Evolutionary conservation across 192 early-diverging fungal species (phyloP).

Genomic region (Dispira simplex): DNA sequence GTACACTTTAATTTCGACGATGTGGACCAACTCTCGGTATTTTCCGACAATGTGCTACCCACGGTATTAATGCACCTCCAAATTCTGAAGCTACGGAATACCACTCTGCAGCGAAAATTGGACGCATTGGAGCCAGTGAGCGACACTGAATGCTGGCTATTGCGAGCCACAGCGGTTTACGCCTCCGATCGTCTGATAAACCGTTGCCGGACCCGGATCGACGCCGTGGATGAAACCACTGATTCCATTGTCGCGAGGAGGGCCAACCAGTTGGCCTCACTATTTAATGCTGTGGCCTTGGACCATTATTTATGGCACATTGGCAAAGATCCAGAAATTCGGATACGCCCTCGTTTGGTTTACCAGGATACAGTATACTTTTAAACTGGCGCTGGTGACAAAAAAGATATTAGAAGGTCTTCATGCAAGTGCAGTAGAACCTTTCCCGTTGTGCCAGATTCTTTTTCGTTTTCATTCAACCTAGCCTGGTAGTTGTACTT

Average conservation of each 20-base stretch:
- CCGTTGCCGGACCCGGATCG: slow-evolving; percentile 8
- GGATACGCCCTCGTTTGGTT: slow-evolving; percentile 34
- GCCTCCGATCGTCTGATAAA: slow-evolving; percentile 41
- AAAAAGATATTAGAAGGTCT: too few relatives aligned
- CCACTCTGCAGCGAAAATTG: slow-evolving; percentile 28
- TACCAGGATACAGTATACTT: slow-evolving; percentile 54
- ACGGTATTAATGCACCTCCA: slow-evolving; percentile 40
- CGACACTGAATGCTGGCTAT: slow-evolving; percentile 32
- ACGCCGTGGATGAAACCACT: slow-evolving; percentile 10
- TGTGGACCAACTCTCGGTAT: slow-evolving; percentile 45
- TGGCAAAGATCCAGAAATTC: slow-evolving; percentile 48
- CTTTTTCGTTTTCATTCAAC: too few relatives aligned
- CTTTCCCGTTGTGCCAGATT: too few relatives aligned
- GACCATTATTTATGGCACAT: slow-evolving; percentile 60
- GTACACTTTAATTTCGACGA: slow-evolving; percentile 48
- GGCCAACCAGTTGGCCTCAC: slow-evolving; percentile 20
- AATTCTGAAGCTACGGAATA: slow-evolving; percentile 24
- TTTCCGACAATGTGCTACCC: slow-evolving; percentile 63
- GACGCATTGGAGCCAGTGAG: slow-evolving; percentile 26
- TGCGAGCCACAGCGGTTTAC: slow-evolving; percentile 54
- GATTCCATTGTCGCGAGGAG: slow-evolving; percentile 17
- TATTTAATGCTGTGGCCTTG: slow-evolving; percentile 26
- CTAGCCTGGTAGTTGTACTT: too few relatives aligned
- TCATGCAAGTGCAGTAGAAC: too few relatives aligned
- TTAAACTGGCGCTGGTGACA: slow-evolving; percentile 16